Percentiles rank a stretch among this genome's conserved stretches.
phyloP scores from a whole-genome alignment of 208 protist species.

The Wallacemonas sp. region DNA sequence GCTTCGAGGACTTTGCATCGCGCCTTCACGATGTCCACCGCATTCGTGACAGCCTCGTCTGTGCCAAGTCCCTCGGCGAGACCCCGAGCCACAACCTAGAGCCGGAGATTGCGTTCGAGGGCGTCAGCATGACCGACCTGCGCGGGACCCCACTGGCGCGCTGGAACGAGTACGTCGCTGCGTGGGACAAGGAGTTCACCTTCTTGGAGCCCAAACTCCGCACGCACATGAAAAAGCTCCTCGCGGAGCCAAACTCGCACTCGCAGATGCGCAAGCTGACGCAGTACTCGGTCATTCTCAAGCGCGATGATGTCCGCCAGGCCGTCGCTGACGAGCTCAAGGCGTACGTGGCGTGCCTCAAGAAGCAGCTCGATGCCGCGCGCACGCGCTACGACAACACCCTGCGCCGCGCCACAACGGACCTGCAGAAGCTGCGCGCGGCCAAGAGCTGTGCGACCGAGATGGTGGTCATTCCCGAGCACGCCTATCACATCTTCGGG shows the following conservation, averaged over 20 bases:
- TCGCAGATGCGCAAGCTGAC: constrained; percentile 45
- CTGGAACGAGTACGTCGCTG: constrained; percentile 60
- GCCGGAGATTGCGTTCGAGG: constrained; percentile 80
- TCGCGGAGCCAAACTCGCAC: constrained; percentile 29
- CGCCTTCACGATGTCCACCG: constrained; percentile 70
- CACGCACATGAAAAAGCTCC: constrained; percentile 54
- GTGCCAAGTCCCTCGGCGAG: constrained; percentile 34
- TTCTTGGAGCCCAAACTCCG: constrained; percentile 79
- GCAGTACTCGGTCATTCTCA: constrained; percentile 61
- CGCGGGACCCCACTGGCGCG: constrained; percentile 29
- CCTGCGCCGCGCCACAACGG: constrained; percentile 54
- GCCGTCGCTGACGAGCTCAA: constrained; percentile 59
- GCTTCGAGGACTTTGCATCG: constrained; percentile 55
- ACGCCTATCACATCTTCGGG: constrained; percentile 62
- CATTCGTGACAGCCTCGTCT: constrained; percentile 65
- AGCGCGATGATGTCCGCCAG: constrained; percentile 44
- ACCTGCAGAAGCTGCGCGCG: constrained; percentile 65
- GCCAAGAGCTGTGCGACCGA: constrained; percentile 65
- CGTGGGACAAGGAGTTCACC: constrained; percentile 84
- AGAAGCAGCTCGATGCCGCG: constrained; percentile 57
- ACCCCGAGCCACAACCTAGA: constrained; percentile 43
- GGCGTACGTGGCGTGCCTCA: constrained; percentile 44
- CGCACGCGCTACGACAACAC: constrained; percentile 66
- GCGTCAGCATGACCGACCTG: constrained; percentile 64
- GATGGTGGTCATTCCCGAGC: constrained; percentile 55